Evolutionary conservation across 345 rosid species (phyloP).

Genomic region (Aquilaria malaccensis): DNA sequence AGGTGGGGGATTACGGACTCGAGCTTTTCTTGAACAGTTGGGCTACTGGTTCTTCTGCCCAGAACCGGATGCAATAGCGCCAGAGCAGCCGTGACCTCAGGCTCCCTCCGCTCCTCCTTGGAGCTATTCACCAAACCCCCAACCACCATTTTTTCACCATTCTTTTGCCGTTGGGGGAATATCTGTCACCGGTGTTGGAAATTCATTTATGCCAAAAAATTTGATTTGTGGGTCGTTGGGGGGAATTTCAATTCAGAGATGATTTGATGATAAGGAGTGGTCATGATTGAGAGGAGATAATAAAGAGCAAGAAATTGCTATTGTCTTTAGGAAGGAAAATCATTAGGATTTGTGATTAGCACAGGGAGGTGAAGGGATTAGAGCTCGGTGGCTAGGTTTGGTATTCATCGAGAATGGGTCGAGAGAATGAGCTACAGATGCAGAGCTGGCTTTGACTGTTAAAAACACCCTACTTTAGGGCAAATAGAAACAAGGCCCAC

Average conservation of each 20-base stretch:
- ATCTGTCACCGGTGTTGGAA: background rate
- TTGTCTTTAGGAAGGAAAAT: conserved; percentile 38
- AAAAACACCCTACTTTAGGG: no score
- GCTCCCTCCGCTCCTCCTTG: conserved; percentile 45
- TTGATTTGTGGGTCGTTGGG: conserved; percentile 1
- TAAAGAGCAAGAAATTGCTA: conserved; percentile 31
- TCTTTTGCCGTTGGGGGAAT: conserved; percentile 18
- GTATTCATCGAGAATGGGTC: conserved; percentile 42
- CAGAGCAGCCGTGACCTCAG: conserved; percentile 13
- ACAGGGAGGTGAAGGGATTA: conserved; percentile 5
- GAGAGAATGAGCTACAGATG: no score
- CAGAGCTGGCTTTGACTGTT: no score
- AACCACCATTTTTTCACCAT: conserved; percentile 24
- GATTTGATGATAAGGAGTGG: conserved; percentile 1
- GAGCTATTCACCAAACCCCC: conserved; percentile 97
- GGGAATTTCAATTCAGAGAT: conserved; percentile 8
- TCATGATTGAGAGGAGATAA: conserved; percentile 15
- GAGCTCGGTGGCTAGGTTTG: conserved; percentile 41
- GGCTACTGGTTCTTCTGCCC: conserved; percentile 27
- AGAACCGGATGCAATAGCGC: conserved; percentile 27
- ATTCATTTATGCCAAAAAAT: conserved; percentile 20
- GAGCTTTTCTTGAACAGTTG: conserved; percentile 34
- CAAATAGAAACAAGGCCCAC: no score
- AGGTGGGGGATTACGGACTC: conserved; percentile 24
- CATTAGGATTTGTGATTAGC: conserved; percentile 17